phyloP scores from a whole-genome alignment of 83 land plant species.

The Isoetes engelmannii region DNA sequence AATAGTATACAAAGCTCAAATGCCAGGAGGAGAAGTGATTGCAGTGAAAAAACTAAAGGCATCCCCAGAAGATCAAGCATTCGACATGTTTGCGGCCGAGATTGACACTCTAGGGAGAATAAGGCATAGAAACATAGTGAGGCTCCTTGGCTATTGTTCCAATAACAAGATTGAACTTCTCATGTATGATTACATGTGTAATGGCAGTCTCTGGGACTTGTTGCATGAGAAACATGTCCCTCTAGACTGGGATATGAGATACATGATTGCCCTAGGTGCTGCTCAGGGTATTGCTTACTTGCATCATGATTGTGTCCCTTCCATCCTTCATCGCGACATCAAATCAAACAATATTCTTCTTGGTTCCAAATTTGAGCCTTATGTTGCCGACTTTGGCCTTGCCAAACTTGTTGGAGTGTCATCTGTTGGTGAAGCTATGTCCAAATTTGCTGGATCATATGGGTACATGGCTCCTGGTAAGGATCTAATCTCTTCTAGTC shows the following conservation, averaged over 20 bases:
- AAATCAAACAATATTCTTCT: constrained; percentile 54
- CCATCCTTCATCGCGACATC: constrained; percentile 53
- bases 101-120: constrained; percentile 40
- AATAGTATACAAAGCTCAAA: constrained; percentile 80
- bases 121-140: constrained; percentile 57
- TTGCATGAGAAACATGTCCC: constrained; percentile 34
- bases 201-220: constrained; percentile 47
- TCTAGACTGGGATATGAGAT: constrained; percentile 42
- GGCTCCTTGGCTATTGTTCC: constrained; percentile 45
- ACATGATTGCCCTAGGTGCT: constrained; percentile 38
- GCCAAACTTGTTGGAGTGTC: constrained; percentile 46
- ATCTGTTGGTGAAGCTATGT: constrained; percentile 26
- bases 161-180: constrained; percentile 35
- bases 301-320: constrained; percentile 50
- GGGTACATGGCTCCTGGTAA: constrained; percentile 63
- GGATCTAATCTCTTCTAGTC: no score
- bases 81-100: constrained; percentile 42
- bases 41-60: constrained; percentile 93
- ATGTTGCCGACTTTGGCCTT: constrained; percentile 53
- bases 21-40: constrained; percentile 70
- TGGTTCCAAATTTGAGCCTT: constrained; percentile 44
- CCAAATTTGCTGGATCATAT: constrained; percentile 49
- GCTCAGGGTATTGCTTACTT: constrained; percentile 48
- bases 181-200: constrained; percentile 52
- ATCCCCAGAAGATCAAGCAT: constrained; percentile 38